These are phyloP conservation scores for Schoenoplectus tabernaemontani DNA, from an alignment of 202 grass and related monocot species.

Conservation along the genomic window DNA sequence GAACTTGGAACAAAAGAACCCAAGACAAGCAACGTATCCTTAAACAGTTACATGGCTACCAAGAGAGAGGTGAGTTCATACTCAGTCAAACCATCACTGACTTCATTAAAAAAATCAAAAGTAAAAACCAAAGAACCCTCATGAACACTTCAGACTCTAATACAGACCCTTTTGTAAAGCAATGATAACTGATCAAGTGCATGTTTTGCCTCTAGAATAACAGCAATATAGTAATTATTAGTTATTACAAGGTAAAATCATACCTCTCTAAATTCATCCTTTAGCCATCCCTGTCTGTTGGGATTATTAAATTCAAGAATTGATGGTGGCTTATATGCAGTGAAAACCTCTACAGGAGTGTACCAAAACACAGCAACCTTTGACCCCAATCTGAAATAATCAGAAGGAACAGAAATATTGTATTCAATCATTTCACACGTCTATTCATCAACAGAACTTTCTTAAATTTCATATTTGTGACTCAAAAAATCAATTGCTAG, in stretches of 20 bases:
- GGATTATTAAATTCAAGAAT: conserved; percentile 65
- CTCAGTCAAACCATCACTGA: no score
- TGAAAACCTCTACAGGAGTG: conserved; percentile 83
- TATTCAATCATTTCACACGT: background rate
- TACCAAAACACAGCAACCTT: conserved; percentile 95
- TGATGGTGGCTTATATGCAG: conserved; percentile 77
- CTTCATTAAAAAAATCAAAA: no score
- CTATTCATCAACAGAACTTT: background rate
- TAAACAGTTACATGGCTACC: no score
- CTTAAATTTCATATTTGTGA: conserved; percentile 6
- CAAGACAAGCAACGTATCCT: no score
- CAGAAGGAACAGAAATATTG: conserved; percentile 12
- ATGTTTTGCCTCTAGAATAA: background rate
- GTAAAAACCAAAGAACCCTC: background rate
- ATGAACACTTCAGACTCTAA: background rate
- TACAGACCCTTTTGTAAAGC: background rate
- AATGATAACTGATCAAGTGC: background rate
- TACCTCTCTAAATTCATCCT: conserved; percentile 62
- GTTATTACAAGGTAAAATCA: conserved; percentile 13
- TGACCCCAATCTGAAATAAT: conserved; percentile 70
- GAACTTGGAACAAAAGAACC: no score
- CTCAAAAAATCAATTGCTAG: conserved; percentile 5
- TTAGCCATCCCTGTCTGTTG: conserved; percentile 55
- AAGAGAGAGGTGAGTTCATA: no score
- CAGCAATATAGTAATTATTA: background rate